phyloP scores from a whole-genome alignment of 768 basidiomycete genomes.

The Suillus fuscotomentosus region DNA sequence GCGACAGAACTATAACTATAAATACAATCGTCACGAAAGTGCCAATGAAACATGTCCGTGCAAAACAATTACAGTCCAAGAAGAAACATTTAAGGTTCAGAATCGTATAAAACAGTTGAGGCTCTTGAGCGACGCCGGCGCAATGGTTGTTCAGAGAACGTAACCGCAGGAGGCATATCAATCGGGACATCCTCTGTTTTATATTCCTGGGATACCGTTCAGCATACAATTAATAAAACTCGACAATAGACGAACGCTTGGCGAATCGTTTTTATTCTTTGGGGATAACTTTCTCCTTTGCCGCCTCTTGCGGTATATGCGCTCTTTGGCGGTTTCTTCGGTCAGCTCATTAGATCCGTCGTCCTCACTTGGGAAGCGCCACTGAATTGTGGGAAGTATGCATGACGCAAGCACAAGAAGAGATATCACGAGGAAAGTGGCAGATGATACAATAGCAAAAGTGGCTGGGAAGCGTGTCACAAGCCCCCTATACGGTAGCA shows the following conservation, averaged over 20 bases:
- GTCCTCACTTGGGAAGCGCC: constrained; percentile 20
- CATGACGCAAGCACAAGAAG: constrained; percentile 47
- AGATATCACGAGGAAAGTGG: constrained; percentile 47
- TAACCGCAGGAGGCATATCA: constrained; percentile 30
- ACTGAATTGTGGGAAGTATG: constrained; percentile 46
- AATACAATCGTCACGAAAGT: constrained; percentile 14
- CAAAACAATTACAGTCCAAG: background rate
- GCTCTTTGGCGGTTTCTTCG: constrained; percentile 16
- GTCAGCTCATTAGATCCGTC: constrained; percentile 1
- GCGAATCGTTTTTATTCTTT: constrained; percentile 18
- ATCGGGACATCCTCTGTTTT: constrained; percentile 27
- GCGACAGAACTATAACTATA: constrained; percentile 20
- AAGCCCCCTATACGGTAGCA: constrained; percentile 48
- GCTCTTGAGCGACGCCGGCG: constrained; percentile 47
- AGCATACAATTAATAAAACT: constrained; percentile 6
- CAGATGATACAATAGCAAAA: constrained; percentile 46
- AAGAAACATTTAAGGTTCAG: constrained; percentile 23
- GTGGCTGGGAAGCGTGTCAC: constrained; percentile 67
- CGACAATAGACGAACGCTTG: constrained; percentile 20
- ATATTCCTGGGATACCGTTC: constrained; percentile 15
- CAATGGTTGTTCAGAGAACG: constrained; percentile 31
- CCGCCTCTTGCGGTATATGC: constrained; percentile 8
- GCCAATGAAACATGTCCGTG: background rate
- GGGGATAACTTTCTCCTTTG: constrained; percentile 18
- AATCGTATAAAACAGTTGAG: constrained; percentile 28